Evolutionary conservation across 2,329 filamentous ascomycete genomes (phyloP).

Genomic region (Lecanicillium sp.): DNA sequence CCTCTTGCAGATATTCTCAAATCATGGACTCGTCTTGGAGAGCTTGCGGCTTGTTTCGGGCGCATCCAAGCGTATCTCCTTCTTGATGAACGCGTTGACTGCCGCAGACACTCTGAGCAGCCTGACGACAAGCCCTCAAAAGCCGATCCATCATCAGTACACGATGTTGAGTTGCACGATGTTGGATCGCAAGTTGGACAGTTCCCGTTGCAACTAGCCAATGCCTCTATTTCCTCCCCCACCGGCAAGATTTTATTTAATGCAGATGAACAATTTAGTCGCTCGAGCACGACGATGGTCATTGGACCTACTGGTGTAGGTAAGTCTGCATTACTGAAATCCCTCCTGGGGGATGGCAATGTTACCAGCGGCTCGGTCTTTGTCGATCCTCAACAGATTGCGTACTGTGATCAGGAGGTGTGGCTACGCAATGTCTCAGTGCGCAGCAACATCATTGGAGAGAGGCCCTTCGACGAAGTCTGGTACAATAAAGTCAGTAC

Average conservation of each 20-base stretch:
- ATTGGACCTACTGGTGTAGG: not conserved
- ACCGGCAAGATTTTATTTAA: too few relatives aligned
- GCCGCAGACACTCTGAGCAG: not conserved
- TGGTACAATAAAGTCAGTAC: not conserved
- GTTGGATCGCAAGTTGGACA: too few relatives aligned
- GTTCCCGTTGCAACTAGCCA: too few relatives aligned
- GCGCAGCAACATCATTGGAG: not conserved
- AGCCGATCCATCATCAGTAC: too few relatives aligned
- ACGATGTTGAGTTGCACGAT: too few relatives aligned
- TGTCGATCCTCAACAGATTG: not conserved
- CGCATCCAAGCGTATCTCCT: not conserved
- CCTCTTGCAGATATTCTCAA: not conserved
- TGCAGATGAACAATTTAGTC: too few relatives aligned
- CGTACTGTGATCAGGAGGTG: constrained; percentile 1
- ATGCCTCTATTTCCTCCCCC: too few relatives aligned
- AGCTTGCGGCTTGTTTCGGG: not conserved
- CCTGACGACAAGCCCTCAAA: too few relatives aligned
- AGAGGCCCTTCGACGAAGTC: not conserved
- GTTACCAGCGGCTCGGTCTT: not conserved
- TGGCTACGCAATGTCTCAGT: constrained; percentile 2
- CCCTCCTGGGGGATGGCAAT: not conserved
- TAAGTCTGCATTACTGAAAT: constrained; percentile 1
- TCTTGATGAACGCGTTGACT: not conserved
- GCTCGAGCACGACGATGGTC: too few relatives aligned
- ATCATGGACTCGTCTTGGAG: not conserved